These are phyloP conservation scores for Metschnikowia reukaufii DNA, from an alignment of 805 yeast species.

Conservation along the genomic window DNA sequence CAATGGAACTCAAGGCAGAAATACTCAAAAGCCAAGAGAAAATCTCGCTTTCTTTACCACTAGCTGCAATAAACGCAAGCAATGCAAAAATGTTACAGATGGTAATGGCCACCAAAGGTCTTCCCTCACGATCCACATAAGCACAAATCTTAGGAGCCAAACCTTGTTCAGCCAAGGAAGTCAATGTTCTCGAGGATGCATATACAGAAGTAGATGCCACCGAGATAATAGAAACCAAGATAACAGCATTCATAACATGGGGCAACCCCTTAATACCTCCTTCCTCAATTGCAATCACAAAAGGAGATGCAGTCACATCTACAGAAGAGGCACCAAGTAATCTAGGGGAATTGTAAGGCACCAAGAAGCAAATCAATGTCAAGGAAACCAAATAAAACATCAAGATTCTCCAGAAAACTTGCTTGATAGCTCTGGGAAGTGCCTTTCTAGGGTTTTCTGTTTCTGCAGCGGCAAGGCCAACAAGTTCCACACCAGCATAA, in stretches of 20 bases:
- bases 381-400: conserved; percentile 63
- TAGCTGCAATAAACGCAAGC: conserved; percentile 63
- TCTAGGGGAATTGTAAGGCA: conserved; percentile 53
- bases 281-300: conserved; percentile 65
- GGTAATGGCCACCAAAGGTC: conserved; percentile 70
- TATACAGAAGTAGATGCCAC: conserved; percentile 75
- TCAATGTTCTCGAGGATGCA: conserved; percentile 57
- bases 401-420: conserved; percentile 79
- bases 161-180: conserved; percentile 65
- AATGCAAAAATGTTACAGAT: conserved; percentile 56
- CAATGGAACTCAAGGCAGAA: conserved; percentile 73
- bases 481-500: conserved; percentile 72
- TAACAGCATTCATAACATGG: conserved; percentile 65
- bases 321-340: conserved; percentile 51
- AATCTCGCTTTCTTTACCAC: conserved; percentile 53
- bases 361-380: conserved; percentile 61
- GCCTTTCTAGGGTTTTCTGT: conserved; percentile 64
- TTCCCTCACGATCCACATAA: conserved; percentile 73
- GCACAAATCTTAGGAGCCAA: conserved; percentile 61
- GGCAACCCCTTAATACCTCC: conserved; percentile 69
- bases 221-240: conserved; percentile 63
- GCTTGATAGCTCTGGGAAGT: conserved; percentile 73
- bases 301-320: conserved; percentile 71
- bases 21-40: conserved; percentile 78
- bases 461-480: conserved; percentile 78